phyloP scores from a whole-genome alignment of 768 basidiomycete genomes.

The Leccinellum luteum region DNA sequence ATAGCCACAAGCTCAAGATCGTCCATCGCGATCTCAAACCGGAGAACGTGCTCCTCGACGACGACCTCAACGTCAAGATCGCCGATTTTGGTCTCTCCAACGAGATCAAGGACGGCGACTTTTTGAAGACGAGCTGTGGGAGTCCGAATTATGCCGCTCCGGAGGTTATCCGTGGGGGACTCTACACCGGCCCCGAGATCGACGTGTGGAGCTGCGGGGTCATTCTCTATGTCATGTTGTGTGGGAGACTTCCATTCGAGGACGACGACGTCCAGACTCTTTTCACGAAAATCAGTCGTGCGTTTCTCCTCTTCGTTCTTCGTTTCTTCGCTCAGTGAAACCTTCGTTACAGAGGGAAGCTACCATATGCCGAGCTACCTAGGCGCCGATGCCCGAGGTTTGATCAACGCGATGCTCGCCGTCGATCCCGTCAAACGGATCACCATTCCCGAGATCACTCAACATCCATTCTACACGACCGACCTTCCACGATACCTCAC shows the following conservation, averaged over 20 bases:
- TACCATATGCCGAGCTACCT: conserved; percentile 85
- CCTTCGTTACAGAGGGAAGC: conserved; percentile 59
- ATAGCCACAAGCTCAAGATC: conserved; percentile 94
- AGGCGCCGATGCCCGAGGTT: conserved; percentile 68
- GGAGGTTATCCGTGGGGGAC: conserved; percentile 92
- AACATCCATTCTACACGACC: conserved; percentile 86
- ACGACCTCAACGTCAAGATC: conserved; percentile 90
- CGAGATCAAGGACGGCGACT: conserved; percentile 95
- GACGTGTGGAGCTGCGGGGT: conserved; percentile 99
- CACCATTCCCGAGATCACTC: conserved; percentile 87
- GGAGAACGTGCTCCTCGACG: conserved; percentile 88
- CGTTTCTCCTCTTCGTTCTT: conserved; percentile 23
- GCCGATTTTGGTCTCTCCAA: conserved; percentile 98
- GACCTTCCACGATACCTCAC: conserved; percentile 86
- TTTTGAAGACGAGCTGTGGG: conserved; percentile 95
- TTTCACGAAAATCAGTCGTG: conserved; percentile 92
- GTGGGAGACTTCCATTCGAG: conserved; percentile 93
- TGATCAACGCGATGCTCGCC: conserved; percentile 87
- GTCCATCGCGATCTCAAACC: conserved; percentile 98
- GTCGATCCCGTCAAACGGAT: conserved; percentile 95
- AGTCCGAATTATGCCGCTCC: conserved; percentile 99
- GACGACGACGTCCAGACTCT: conserved; percentile 92
- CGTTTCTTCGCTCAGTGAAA: background rate
- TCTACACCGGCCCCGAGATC: conserved; percentile 97
- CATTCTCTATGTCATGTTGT: conserved; percentile 98